Conservation (phyloP, 805 yeast species). For the Pichia eremophila region DNA sequence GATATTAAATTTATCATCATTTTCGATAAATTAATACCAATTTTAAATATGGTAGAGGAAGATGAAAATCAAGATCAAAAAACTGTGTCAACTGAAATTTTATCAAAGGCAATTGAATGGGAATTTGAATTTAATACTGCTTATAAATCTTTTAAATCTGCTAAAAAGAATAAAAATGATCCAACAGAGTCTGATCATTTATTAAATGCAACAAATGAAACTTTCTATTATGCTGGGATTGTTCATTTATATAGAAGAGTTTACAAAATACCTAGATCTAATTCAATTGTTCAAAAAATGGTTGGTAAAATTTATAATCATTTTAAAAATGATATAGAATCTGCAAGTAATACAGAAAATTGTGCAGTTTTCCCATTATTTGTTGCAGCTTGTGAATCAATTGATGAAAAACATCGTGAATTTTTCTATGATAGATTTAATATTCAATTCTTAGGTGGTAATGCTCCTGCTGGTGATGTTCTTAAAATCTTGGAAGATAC, state of each 20-base stretch:
- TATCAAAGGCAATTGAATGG: constrained; percentile 7
- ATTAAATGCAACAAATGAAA: constrained; percentile 2
- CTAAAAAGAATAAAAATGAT: neutral
- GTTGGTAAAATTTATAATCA: constrained; percentile 2
- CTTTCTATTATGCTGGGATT: constrained; percentile 4
- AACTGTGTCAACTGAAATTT: neutral
- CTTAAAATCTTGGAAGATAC: constrained; percentile 5
- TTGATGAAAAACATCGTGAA: neutral
- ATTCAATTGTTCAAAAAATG: constrained; percentile 3
- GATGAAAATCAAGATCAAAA: neutral
- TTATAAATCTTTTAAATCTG: constrained; percentile 1
- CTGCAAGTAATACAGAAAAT: constrained; percentile 7
- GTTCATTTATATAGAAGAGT: constrained; percentile 3
- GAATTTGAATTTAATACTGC: constrained; percentile 2
- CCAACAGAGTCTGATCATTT: constrained; percentile 1
- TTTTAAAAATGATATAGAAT: constrained; percentile 6
- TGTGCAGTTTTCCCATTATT: constrained; percentile 6
- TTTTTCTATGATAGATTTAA: constrained; percentile 8
- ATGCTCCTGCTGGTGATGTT: constrained; percentile 7
- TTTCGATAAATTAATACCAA: constrained; percentile 5
- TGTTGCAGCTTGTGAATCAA: constrained; percentile 8
- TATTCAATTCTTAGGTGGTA: constrained; percentile 9
- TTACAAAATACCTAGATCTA: constrained; percentile 1
- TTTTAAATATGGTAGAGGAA: constrained; percentile 2
- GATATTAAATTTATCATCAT: constrained; percentile 49